phyloP scores from a whole-genome alignment of 352 stramenopile genomes.

The Phytopythium ostracodes region DNA sequence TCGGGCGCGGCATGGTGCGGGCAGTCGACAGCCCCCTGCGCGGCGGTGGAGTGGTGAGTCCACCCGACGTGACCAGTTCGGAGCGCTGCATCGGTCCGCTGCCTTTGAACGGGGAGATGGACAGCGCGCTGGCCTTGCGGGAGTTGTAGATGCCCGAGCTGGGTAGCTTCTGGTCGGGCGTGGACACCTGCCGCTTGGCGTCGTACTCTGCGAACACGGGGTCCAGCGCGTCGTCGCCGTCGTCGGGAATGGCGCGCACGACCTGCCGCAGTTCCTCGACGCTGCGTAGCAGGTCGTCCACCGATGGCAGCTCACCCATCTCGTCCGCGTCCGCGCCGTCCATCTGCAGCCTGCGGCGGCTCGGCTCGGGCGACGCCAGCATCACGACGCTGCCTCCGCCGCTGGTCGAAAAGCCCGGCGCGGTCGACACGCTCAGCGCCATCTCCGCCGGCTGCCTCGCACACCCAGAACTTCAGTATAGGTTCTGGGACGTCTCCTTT shows the following conservation, averaged over 20 bases:
- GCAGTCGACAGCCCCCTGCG: constrained; percentile 12
- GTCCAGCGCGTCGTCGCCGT: constrained; percentile 15
- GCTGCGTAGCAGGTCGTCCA: constrained; percentile 51
- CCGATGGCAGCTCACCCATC: constrained; percentile 31
- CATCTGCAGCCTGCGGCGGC: constrained; percentile 25
- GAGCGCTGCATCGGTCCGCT: constrained; percentile 10
- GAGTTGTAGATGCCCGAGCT: constrained; percentile 23
- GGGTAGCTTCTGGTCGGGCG: constrained; percentile 17
- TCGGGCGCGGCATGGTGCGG: constrained; percentile 26
- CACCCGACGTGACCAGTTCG: constrained; percentile 14
- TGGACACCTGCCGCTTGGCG: constrained; percentile 16
- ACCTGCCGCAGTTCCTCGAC: constrained; percentile 40
- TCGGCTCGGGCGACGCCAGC: constrained; percentile 10
- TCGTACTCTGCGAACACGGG: constrained; percentile 28
- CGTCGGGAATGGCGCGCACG: constrained; percentile 36
- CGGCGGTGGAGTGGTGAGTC: constrained; percentile 33
- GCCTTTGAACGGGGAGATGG: constrained; percentile 32
- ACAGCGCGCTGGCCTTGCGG: constrained; percentile 19
- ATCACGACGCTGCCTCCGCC: neutral
- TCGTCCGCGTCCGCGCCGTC: constrained; percentile 19
- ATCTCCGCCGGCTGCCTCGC: neutral
- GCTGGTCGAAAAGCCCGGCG: neutral
- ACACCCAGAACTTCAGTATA: too few species aligned
- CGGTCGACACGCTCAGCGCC: neutral
- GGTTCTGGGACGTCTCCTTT: too few species aligned